Evolutionary conservation across 805 yeast genomes (phyloP), one percentile per base, ranked within the genome.

Genomic region (Clavispora vitiphila): DNA sequence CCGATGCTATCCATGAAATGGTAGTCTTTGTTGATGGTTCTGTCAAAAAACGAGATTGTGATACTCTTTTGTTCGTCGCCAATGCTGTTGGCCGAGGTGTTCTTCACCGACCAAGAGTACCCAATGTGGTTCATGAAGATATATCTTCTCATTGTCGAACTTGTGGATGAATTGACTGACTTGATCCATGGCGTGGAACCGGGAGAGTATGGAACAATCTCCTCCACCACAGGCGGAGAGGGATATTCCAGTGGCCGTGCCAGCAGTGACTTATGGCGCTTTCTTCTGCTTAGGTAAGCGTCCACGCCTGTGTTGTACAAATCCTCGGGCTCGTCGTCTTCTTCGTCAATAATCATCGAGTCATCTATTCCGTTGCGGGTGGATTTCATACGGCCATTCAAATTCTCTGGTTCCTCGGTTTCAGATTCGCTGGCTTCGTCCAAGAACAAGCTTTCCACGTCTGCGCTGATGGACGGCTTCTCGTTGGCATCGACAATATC

Each of bases 21-120:
- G 54, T 87, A 87, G 53, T 88, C 96, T 43, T 81, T 77, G 56
- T 82, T 83, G 10, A 73, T 55, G 0, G 87, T 79, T 40, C 83
- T 71, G 58, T 91, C 97, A 55, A 87, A 88, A 56, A 93, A 91
- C 11, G 87, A 78, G 2, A 90, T 87, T 0, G 96, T 90, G n/a
- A 91, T 71, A 30, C 90, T 80, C 44, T 80, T 77, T 50, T 79
- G 69, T 8, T 47, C 47, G 2, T 49, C 56, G n/a, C 39, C 41
- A n/a, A 15, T n/a, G 2, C 44, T 18, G 12, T 43, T 43, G 4
- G 40, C 40, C 18, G 55, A 57, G 7, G 52, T 46, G 26, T 41
- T 50, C 39, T 76, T 74, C 10, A 86, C 93, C 0, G 88, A 71
- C 78, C 95, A 85, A 0, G 81, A 83, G 57, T 86, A 86, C 0